Conservation (phyloP, 257 asterid species). For the Nicotiana benthamiana region DNA sequence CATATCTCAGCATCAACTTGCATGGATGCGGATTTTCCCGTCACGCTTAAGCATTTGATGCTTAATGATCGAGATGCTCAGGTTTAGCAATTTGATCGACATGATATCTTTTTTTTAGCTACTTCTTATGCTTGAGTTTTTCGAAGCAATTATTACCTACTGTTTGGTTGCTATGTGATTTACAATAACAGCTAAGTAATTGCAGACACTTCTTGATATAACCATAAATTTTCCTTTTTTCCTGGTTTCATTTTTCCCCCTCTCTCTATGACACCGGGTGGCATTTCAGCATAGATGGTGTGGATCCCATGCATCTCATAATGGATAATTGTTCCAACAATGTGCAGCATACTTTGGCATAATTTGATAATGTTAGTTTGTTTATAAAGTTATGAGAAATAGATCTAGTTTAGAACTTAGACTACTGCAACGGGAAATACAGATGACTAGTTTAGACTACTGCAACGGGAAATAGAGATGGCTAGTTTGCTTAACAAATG, state of each 20-base stretch:
- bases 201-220: background rate
- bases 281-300: background rate
- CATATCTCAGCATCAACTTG: slow-evolving; percentile 83
- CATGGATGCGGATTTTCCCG: slow-evolving; percentile 89
- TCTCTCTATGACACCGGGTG: background rate
- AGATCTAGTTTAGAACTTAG: background rate
- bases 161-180: background rate
- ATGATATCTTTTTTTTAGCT: background rate
- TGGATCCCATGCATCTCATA: background rate
- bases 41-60: slow-evolving; percentile 79
- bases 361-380: background rate
- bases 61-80: slow-evolving; percentile 90
- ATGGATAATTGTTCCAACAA: background rate
- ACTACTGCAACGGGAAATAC: background rate
- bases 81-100: slow-evolving; percentile 31
- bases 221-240: background rate
- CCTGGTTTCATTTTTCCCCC: background rate
- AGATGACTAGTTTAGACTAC: background rate
- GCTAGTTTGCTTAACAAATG: background rate
- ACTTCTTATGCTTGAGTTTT: background rate
- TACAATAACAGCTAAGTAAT: background rate
- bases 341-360: background rate
- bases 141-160: background rate
- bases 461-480: background rate
- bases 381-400: background rate